Evolutionary conservation across 2,329 filamentous ascomycete genomes (phyloP).

Genomic region (Fusarium succisae): DNA sequence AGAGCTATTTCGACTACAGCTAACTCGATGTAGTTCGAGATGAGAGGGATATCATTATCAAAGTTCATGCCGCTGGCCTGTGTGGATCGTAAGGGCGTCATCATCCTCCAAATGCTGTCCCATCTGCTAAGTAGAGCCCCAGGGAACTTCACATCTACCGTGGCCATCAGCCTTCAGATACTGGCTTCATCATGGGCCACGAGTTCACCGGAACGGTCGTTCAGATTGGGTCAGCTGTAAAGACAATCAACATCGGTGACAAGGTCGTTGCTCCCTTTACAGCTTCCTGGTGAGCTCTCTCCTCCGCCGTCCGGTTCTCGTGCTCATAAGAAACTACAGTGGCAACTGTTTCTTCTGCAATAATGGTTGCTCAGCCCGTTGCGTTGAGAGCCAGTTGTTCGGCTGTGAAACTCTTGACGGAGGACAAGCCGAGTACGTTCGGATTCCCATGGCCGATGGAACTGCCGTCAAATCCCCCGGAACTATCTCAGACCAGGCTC

Average conservation of each 20-base stretch:
- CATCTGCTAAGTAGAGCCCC: neutral
- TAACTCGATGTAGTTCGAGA: slow-evolving; percentile 63
- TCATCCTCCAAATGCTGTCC: neutral
- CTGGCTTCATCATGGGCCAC: slow-evolving; percentile 78
- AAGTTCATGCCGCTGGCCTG: slow-evolving; percentile 82
- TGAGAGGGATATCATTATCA: slow-evolving; percentile 80
- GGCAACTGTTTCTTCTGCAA: slow-evolving; percentile 87
- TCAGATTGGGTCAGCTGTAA: slow-evolving; percentile 73
- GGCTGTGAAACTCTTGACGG: slow-evolving; percentile 76
- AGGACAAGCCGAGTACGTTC: slow-evolving; percentile 83
- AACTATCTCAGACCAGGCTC: slow-evolving; percentile 74
- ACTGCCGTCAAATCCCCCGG: slow-evolving; percentile 78
- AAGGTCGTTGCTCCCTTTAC: slow-evolving; percentile 87
- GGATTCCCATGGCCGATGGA: slow-evolving; percentile 81
- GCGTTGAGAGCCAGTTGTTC: slow-evolving; percentile 75
- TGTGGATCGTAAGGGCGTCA: slow-evolving; percentile 80
- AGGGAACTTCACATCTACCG: slow-evolving; percentile 89
- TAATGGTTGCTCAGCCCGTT: slow-evolving; percentile 79
- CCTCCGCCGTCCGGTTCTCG: neutral
- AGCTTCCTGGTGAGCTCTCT: slow-evolving; percentile 70
- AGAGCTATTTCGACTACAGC: neutral
- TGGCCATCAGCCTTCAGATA: slow-evolving; percentile 76
- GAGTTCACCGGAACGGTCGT: slow-evolving; percentile 85
- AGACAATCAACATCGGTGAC: slow-evolving; percentile 76
- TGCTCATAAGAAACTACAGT: slow-evolving; percentile 30